Evolutionary conservation across 768 basidiomycete genomes (phyloP).

Genomic region (Phanerodontia chrysosporium): DNA sequence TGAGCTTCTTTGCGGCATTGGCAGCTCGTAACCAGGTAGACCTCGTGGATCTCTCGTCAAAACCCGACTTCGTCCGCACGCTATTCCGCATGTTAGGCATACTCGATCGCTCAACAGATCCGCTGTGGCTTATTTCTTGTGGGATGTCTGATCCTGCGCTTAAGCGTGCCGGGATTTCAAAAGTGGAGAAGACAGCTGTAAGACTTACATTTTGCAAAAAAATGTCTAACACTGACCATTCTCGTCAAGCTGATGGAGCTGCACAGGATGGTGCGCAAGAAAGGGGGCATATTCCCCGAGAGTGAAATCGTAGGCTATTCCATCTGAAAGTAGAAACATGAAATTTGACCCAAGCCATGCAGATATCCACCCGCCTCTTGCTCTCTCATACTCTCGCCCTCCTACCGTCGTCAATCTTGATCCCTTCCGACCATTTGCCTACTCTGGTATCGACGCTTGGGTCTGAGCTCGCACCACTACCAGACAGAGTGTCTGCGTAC

Average conservation of each 20-base stretch:
- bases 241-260: no score
- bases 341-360: background rate
- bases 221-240: no score
- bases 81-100: constrained; percentile 23
- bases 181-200: constrained; percentile 56
- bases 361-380: constrained; percentile 56
- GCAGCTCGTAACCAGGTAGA: constrained; percentile 56
- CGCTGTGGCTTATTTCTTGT: constrained; percentile 40
- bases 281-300: constrained; percentile 25
- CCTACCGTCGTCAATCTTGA: constrained; percentile 43
- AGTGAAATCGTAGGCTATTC: constrained; percentile 29
- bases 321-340: background rate
- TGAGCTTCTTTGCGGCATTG: constrained; percentile 59
- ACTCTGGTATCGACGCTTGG: constrained; percentile 29
- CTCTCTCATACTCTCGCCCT: constrained; percentile 44
- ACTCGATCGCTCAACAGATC: constrained; percentile 36
- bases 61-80: constrained; percentile 25
- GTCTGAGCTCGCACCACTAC: constrained; percentile 36
- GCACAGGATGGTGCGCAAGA: constrained; percentile 31
- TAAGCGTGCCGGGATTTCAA: constrained; percentile 48
- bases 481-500: constrained; percentile 35
- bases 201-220: constrained; percentile 23
- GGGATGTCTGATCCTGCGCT: constrained; percentile 38
- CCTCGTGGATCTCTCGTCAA: constrained; percentile 48
- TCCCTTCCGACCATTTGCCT: constrained; percentile 21